phyloP scores from a whole-genome alignment of 2,329 filamentous ascomycete species.

The Neoascochyta sp. region DNA sequence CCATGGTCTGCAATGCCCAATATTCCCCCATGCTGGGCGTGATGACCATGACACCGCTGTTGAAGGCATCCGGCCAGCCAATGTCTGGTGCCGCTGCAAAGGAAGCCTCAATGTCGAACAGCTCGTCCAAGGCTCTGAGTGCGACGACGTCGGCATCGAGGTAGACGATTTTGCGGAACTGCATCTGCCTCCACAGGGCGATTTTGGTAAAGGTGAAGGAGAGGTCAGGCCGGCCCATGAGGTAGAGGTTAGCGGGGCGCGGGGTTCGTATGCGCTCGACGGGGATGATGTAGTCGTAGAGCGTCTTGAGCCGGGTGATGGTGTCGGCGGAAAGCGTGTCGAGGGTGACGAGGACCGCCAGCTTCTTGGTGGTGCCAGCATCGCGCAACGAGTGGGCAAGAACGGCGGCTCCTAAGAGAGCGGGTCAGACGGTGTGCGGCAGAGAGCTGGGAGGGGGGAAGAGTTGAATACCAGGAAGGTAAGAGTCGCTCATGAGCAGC shows the following conservation, averaged over 20 bases:
- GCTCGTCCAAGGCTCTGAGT: constrained; percentile 84
- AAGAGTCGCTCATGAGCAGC: constrained; percentile 89
- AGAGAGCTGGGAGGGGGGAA: not conserved
- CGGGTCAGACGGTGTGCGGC: constrained; percentile 1
- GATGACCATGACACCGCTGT: constrained; percentile 93
- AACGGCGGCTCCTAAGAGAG: constrained; percentile 74
- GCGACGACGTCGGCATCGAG: constrained; percentile 93
- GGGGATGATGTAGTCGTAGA: constrained; percentile 87
- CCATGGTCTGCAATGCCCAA: constrained; percentile 77
- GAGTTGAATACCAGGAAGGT: constrained; percentile 72
- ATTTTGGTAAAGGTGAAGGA: constrained; percentile 96
- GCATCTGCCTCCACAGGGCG: constrained; percentile 83
- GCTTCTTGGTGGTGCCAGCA: constrained; percentile 78
- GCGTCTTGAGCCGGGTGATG: constrained; percentile 71
- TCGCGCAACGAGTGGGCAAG: constrained; percentile 93
- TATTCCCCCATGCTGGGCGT: constrained; percentile 84
- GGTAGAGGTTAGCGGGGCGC: constrained; percentile 73
- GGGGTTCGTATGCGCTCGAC: constrained; percentile 76
- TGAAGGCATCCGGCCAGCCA: constrained; percentile 97
- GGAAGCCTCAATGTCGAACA: constrained; percentile 64
- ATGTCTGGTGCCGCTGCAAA: constrained; percentile 84
- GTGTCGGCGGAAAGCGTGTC: constrained; percentile 74
- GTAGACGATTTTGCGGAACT: constrained; percentile 91
- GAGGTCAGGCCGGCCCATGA: constrained; percentile 89
- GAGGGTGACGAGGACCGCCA: constrained; percentile 78